These are phyloP conservation scores for Nectriaceae sp. DNA, from an alignment of 2,329 filamentous ascomycete species.

Conservation along the genomic window DNA sequence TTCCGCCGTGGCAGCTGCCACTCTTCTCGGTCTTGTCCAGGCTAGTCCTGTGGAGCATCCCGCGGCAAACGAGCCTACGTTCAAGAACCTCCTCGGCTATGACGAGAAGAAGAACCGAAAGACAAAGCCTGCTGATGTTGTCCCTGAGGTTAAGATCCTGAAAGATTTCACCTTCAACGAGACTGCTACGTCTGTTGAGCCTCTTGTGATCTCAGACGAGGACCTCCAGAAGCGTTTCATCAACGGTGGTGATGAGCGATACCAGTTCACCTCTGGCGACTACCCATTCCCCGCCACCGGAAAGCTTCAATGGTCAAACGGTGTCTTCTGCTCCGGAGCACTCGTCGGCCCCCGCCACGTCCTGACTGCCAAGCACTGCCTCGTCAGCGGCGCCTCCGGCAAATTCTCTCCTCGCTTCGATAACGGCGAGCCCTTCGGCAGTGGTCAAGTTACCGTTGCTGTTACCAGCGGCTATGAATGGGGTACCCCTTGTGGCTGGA, in stretches of 20 bases:
- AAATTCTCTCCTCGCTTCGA: slow-evolving; percentile 28
- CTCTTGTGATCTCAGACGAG: background rate
- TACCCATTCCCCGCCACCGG: slow-evolving; percentile 26
- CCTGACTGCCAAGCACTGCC: slow-evolving; percentile 29
- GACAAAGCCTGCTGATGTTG: background rate
- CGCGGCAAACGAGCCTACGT: background rate
- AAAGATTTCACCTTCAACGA: background rate
- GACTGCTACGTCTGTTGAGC: background rate
- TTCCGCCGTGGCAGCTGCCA: background rate
- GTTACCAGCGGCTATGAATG: background rate
- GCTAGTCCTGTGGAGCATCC: background rate
- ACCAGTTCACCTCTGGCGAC: slow-evolving; percentile 14
- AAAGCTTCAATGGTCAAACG: slow-evolving; percentile 19
- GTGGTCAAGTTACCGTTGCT: background rate
- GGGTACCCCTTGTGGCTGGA: slow-evolving; percentile 16
- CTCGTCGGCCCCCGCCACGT: slow-evolving; percentile 33
- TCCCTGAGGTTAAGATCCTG: background rate
- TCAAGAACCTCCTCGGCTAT: background rate
- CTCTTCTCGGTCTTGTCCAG: background rate
- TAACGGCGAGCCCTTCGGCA: slow-evolving; percentile 18
- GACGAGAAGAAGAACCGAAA: background rate
- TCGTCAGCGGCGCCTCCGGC: slow-evolving; percentile 19
- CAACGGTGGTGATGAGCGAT: slow-evolving; percentile 23
- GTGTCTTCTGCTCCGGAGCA: slow-evolving; percentile 28
- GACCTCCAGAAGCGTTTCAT: slow-evolving; percentile 19